Evolutionary conservation across 352 stramenopile genomes (phyloP).

Genomic region (Thraustochytrium striatum): DNA sequence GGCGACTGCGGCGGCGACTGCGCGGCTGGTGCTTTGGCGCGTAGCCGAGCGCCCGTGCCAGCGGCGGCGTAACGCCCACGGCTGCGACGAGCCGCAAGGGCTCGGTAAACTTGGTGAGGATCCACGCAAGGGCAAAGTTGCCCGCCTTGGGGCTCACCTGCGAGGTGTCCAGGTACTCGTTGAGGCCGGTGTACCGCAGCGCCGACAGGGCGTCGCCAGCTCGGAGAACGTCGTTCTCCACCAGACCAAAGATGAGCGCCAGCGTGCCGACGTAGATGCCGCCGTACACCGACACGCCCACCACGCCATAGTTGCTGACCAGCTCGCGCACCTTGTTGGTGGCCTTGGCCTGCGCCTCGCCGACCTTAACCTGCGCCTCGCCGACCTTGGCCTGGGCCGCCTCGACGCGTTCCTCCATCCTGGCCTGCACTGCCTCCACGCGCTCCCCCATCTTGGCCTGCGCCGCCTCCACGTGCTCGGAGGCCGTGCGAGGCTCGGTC

Average conservation of each 20-base stretch:
- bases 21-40: constrained; percentile 3
- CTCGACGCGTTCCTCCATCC: too few species aligned
- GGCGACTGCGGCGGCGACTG: too few species aligned
- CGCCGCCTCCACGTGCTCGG: too few species aligned
- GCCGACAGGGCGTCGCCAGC: constrained; percentile 30
- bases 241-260: constrained; percentile 17
- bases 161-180: constrained; percentile 35
- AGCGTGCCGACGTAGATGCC: constrained; percentile 43
- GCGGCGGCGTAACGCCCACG: constrained; percentile 5
- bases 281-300: constrained; percentile 9
- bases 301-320: constrained; percentile 5
- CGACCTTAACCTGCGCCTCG: constrained; percentile 12
- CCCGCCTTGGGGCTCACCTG: background rate
- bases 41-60: constrained; percentile 15
- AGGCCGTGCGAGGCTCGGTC: too few species aligned
- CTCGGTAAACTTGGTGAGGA: constrained; percentile 52
- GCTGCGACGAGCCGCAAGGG: constrained; percentile 16
- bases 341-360: constrained; percentile 2
- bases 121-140: constrained; percentile 49
- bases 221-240: constrained; percentile 4
- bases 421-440: too few species aligned
- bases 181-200: constrained; percentile 20
- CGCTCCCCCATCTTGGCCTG: too few species aligned
- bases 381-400: constrained; percentile 3
- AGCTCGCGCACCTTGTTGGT: background rate